Evolutionary conservation across 1,284 basidiomycete species (phyloP), one percentile per base, ranked within the genome.

Genomic region (Anthracocystis walkeri): DNA sequence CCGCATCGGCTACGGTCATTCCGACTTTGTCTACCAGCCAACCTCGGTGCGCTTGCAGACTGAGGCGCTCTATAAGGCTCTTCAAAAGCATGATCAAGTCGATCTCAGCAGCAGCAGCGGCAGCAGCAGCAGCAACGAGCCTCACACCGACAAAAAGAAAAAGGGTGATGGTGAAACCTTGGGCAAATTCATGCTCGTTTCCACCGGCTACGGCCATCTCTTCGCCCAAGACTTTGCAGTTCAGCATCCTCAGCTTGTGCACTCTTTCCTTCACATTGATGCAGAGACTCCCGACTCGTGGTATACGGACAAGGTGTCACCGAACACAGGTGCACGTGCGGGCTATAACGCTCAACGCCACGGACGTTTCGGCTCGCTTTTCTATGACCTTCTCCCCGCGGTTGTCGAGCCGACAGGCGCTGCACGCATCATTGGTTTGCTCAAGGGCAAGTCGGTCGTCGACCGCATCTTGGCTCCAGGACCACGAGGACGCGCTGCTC

Each of bases 381-480:
- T 61, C 40, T 72, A 64, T 44, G 79, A 80, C 42, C 56, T 80
- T 12, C 40, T 75, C 8, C 79, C 79, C 16, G 74, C 72, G 6
- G 59, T 80, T 21, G 40, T 58, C n/a, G 70, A 71, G 59, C 74
- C 77, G 7, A 56, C 68, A 7, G 72, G 74, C 31, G 27, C 77
- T n/a, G 48, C 65, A 14, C 65, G 75, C 41, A 71, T 79, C 52
- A 53, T 68, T 12, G 77, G 77, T 21, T 21, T 78, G 45, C 46
- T 80, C 20, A 50, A 58, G n/a, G 76, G 72, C 21, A 62, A 65
- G 21, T 61, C 71, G 2, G 66, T 72, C 14, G 54, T 65, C 3
- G 78, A 79, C 50, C 75, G 78, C 18, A 71, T 79, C 21, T 50
- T 79, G 18, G 68, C 77, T n/a, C 79, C 79, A 3, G 62, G 70